Evolutionary conservation across 768 basidiomycete species (phyloP).

Genomic region (Thelephora ganbajun): DNA sequence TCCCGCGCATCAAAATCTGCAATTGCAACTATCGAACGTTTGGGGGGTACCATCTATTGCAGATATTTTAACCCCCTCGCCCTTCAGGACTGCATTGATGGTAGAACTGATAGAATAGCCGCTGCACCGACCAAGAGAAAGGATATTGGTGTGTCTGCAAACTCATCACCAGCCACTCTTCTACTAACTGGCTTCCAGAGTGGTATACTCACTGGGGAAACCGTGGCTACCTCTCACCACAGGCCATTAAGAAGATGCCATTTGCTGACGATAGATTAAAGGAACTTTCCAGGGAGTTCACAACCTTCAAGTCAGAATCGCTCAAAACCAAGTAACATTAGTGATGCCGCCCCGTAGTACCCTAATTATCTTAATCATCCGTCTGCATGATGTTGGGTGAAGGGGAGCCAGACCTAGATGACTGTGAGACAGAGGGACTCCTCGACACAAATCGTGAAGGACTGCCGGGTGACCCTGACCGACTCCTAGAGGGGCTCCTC

Average conservation of each 20-base stretch:
- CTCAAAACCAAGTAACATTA: conserved; percentile 13
- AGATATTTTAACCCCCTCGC: conserved; percentile 85
- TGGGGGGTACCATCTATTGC: conserved; percentile 76
- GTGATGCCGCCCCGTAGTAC: too few species aligned
- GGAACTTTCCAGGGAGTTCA: conserved; percentile 45
- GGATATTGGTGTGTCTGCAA: conserved; percentile 13
- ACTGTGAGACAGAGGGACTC: not conserved
- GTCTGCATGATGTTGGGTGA: too few species aligned
- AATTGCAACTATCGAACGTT: conserved; percentile 68
- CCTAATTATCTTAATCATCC: too few species aligned
- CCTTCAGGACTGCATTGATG: conserved; percentile 65
- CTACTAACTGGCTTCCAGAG: conserved; percentile 25
- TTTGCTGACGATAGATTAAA: conserved; percentile 62
- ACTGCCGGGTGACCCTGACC: conserved; percentile 28
- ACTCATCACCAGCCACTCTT: not conserved
- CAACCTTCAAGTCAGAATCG: conserved; percentile 30
- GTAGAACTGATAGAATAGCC: conserved; percentile 49
- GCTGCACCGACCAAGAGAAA: conserved; percentile 74
- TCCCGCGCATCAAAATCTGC: conserved; percentile 82
- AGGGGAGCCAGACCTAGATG: too few species aligned
- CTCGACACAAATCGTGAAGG: conserved; percentile 25
- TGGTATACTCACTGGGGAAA: conserved; percentile 70
- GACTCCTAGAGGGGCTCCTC: conserved; percentile 46
- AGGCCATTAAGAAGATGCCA: conserved; percentile 43
- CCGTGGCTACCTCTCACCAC: conserved; percentile 59